phyloP scores from a whole-genome alignment of 2,329 filamentous ascomycete species.

The Fusarium sp. region DNA sequence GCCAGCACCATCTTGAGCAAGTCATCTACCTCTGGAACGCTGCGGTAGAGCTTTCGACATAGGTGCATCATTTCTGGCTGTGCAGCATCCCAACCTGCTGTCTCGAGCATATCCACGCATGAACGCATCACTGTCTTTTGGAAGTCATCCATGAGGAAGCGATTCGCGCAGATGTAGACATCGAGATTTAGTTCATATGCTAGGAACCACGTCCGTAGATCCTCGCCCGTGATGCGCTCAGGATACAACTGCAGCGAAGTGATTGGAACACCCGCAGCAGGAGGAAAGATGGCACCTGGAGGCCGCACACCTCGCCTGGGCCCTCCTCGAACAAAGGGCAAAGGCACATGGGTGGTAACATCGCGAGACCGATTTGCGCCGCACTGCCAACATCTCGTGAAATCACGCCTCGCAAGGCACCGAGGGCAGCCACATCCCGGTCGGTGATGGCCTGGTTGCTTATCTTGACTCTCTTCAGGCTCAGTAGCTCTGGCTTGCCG shows the following conservation, averaged over 20 bases:
- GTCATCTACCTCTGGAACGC: slow-evolving; percentile 57
- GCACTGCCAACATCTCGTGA: slow-evolving; percentile 43
- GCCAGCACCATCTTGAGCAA: slow-evolving; percentile 63
- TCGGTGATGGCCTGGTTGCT: slow-evolving; percentile 60
- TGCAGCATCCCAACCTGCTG: slow-evolving; percentile 57
- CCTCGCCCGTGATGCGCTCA: slow-evolving; percentile 57
- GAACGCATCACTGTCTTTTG: slow-evolving; percentile 57
- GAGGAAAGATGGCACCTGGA: slow-evolving; percentile 9
- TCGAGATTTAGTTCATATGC: slow-evolving; percentile 61
- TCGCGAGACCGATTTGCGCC: slow-evolving; percentile 37
- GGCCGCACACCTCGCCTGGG: slow-evolving; percentile 16
- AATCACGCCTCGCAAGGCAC: slow-evolving; percentile 49
- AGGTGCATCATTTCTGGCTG: slow-evolving; percentile 58
- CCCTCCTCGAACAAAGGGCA: slow-evolving; percentile 13
- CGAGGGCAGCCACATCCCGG: slow-evolving; percentile 59
- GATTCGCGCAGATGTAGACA: slow-evolving; percentile 63
- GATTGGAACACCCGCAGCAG: slow-evolving; percentile 3
- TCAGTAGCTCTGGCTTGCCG: slow-evolving; percentile 16
- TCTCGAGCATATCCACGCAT: slow-evolving; percentile 61
- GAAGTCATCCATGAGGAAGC: slow-evolving; percentile 61
- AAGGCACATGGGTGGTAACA: not conserved
- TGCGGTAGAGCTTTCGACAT: slow-evolving; percentile 58
- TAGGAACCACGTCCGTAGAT: slow-evolving; percentile 61
- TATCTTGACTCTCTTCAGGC: slow-evolving; percentile 49
- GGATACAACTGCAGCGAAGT: slow-evolving; percentile 4